Base-by-base conservation (phyloP, 2,329 filamentous ascomycete genomes). In the Aspergillus intermedius region DNA sequence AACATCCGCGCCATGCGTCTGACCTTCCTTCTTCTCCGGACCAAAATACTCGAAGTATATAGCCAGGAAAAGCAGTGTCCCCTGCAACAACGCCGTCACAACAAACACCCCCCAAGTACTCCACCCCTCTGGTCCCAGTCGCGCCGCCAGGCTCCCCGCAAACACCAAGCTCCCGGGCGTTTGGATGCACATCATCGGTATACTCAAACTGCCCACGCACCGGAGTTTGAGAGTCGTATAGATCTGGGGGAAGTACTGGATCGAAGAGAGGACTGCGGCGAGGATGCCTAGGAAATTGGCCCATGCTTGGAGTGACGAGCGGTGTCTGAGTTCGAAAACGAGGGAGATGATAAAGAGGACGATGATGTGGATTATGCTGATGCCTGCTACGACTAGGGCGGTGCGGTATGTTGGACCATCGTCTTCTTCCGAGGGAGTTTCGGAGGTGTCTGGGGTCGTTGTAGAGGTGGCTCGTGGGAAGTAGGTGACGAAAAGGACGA, bases 171-270 rank as follows among this genome's bases (percentile, higher is more conserved):
- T 90, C 0, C 93, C 93, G 0, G 93, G 93, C 0, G 91, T 96
- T 68, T 98, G 93, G 30, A 98, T 95, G 65, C 87, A 87, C 91
- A 98, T 97, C 86, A 96, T 97, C 4, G 89, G 86, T 49, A 98
- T 93, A 62, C 89, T 95, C 59, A 98, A 73, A 66, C 90, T 95
- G 47, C 90, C 90, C 2, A 95, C 86, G 60, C 91, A 85, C 64
- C 91, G 87, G 49, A 96, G 75, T 46, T 77, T 80, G 71, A 88
- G 94, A 0, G 93, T 98, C 46, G 87, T 96, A 73, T 84, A 90
- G 55, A 98, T 95, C 71, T 98, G 93, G 0, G 93, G 93, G 13
- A 98, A 75, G 69, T 97, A 98, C 71, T 98, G 93, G 19, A 97
- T 79, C 0, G 82, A 86, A 0, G 93, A 88, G 4, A 98, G 80